Conservation (phyloP, 2,329 filamentous ascomycete genomes). For the Alternaria consortialis region DNA sequence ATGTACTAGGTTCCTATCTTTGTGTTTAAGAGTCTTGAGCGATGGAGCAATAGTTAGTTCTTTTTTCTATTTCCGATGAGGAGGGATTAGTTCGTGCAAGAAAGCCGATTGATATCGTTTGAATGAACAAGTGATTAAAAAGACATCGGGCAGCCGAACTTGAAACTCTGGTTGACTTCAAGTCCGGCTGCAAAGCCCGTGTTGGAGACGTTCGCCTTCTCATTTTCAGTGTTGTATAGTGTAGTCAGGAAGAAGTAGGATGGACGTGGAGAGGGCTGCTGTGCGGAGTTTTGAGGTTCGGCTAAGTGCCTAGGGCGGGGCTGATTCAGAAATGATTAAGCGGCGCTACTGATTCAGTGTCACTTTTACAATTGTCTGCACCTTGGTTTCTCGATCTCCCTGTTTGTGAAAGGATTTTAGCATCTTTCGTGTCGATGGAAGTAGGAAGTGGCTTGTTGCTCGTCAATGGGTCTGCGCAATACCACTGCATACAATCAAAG, state of each 20-base stretch:
- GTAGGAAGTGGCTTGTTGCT: too few species aligned
- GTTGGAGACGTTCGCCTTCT: neutral
- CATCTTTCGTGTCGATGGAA: too few species aligned
- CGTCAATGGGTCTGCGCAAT: too few species aligned
- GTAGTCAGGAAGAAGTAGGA: too few species aligned
- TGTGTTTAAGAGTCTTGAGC: too few species aligned
- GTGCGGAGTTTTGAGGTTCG: neutral
- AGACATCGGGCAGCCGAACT: conserved; percentile 5
- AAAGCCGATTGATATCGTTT: neutral
- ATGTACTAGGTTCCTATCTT: neutral
- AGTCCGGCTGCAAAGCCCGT: conserved; percentile 5
- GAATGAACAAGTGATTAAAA: neutral
- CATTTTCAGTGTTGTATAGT: neutral
- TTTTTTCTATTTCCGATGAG: neutral
- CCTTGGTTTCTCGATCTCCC: too few species aligned
- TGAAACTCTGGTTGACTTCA: neutral
- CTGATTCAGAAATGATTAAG: neutral
- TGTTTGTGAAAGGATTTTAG: too few species aligned
- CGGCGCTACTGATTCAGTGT: neutral
- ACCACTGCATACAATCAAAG: too few species aligned
- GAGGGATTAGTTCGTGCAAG: neutral
- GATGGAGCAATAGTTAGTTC: too few species aligned
- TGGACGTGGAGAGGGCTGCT: neutral
- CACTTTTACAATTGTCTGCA: too few species aligned
- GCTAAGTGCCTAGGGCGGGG: neutral